A percentile compares a stretch with the other conserved stretches of the same genome.
Evolutionary conservation across 108 stramenopile genomes (phyloP).

Genomic region (Seminavis robusta): DNA sequence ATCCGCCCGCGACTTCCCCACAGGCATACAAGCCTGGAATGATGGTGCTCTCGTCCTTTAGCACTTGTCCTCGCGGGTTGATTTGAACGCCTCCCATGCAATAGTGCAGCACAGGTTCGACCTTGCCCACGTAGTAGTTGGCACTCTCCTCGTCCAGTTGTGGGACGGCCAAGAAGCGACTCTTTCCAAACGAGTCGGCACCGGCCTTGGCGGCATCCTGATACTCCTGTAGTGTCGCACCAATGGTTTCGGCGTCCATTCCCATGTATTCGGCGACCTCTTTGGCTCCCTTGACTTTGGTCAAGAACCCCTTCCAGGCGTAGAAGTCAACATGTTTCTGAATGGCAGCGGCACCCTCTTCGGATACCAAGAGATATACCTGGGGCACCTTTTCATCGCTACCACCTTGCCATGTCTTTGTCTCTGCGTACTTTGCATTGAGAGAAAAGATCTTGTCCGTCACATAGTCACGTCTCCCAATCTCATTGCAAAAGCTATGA

Average conservation of each 20-base stretch:
- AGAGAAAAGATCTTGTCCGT: constrained; percentile 31
- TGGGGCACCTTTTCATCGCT: no score
- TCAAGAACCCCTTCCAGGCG: constrained; percentile 55
- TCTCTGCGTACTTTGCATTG: constrained; percentile 44
- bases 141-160: neutral
- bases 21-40: constrained; percentile 57
- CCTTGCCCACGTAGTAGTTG: constrained; percentile 55
- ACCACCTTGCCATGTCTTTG: no score
- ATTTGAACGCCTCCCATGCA: constrained; percentile 87
- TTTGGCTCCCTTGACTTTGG: constrained; percentile 44
- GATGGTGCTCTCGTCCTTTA: constrained; percentile 19
- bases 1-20: constrained; percentile 70
- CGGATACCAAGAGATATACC: constrained; percentile 59
- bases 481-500: constrained; percentile 65
- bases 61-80: constrained; percentile 49
- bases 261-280: constrained; percentile 60
- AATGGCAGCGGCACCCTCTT: constrained; percentile 47
- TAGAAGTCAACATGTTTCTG: constrained; percentile 75
- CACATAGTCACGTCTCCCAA: constrained; percentile 40
- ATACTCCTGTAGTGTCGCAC: constrained; percentile 52
- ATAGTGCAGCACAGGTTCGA: constrained; percentile 79
- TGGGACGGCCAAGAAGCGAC: constrained; percentile 45
- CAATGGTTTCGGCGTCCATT: constrained; percentile 25
- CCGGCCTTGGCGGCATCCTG: constrained; percentile 39
- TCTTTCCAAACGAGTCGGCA: constrained; percentile 57